Evolutionary conservation across 179 eudicot genomes (phyloP).

Genomic region (Gypsophila paniculata): DNA sequence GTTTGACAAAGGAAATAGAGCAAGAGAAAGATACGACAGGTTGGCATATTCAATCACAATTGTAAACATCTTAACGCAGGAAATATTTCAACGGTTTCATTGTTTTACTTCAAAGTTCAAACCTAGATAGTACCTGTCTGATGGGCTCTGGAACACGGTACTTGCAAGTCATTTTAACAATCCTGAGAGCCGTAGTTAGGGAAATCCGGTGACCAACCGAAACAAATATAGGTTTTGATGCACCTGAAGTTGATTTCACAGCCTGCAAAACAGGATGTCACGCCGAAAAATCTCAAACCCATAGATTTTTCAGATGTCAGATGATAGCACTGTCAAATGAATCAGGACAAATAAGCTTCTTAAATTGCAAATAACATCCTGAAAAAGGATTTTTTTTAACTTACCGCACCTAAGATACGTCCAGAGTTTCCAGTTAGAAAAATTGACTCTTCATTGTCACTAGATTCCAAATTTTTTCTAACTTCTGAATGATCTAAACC

Average conservation of each 20-base stretch:
- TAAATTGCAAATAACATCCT: neutral
- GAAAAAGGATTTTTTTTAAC: constrained; percentile 15
- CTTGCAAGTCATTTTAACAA: constrained; percentile 63
- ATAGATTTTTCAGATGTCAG: neutral
- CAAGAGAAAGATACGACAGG: neutral
- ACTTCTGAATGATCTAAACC: constrained; percentile 64
- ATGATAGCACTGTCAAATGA: neutral
- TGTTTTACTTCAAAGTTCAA: neutral
- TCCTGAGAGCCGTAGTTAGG: constrained; percentile 56
- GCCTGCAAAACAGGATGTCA: constrained; percentile 46
- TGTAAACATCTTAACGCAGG: neutral
- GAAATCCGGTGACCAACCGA: constrained; percentile 90
- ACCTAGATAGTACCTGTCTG: constrained; percentile 58
- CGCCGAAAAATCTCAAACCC: neutral
- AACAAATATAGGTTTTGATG: constrained; percentile 73
- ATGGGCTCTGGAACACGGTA: constrained; percentile 90
- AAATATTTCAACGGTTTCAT: neutral
- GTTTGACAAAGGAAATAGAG: no score
- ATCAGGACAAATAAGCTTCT: neutral
- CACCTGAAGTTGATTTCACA: constrained; percentile 50
- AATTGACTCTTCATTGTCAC: constrained; percentile 33
- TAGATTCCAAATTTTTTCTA: constrained; percentile 44
- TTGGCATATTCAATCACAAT: neutral
- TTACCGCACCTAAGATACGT: constrained; percentile 68
- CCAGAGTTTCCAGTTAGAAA: constrained; percentile 69